Conservation (phyloP, 2,329 filamentous ascomycete species). For the Huntiella savannae region DNA sequence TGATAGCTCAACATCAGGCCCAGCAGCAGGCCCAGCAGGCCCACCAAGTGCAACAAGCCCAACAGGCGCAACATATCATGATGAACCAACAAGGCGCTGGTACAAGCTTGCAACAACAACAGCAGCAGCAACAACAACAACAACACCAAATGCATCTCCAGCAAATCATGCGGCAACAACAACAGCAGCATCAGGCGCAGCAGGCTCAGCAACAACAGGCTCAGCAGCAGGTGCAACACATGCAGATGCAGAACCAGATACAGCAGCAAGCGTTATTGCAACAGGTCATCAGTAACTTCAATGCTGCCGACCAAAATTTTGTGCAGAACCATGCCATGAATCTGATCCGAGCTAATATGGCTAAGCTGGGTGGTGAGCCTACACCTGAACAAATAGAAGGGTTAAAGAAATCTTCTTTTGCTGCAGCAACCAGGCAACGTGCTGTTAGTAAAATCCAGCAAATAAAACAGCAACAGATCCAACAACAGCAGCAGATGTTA, state of each 20-base stretch:
- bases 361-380: too few species aligned
- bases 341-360: too few species aligned
- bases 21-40: conserved; percentile 14
- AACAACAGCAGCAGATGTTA: conserved; percentile 22
- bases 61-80: neutral
- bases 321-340: too few species aligned
- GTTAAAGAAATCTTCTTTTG: too few species aligned
- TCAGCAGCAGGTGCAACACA: conserved; percentile 14
- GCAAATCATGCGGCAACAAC: conserved; percentile 14
- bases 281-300: too few species aligned
- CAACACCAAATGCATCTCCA: conserved; percentile 15
- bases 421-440: too few species aligned
- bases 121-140: conserved; percentile 5
- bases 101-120: conserved; percentile 13
- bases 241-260: conserved; percentile 4
- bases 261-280: neutral
- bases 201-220: conserved; percentile 19
- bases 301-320: too few species aligned
- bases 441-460: neutral
- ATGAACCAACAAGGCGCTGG: conserved; percentile 1
- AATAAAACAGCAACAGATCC: conserved; percentile 17
- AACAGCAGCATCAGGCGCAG: conserved; percentile 21
- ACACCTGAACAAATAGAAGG: too few species aligned
- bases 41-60: conserved; percentile 13
- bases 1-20: conserved; percentile 14